Evolutionary conservation across 495 filamentous ascomycete genomes (phyloP).

Genomic region (Xylaria scruposa): DNA sequence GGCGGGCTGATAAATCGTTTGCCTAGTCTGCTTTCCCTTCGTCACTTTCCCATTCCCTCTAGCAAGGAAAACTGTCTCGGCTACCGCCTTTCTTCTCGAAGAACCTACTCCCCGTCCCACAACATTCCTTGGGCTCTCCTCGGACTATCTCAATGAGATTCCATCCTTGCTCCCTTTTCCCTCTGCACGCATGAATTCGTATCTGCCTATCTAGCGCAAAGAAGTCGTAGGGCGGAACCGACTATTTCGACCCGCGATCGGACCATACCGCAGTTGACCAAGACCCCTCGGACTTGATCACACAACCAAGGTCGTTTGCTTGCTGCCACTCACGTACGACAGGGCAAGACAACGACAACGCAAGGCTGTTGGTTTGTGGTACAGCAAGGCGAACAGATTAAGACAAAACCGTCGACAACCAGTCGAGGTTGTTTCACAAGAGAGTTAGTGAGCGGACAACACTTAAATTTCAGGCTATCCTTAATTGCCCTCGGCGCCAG

Average conservation of each 20-base stretch:
- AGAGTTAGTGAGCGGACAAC: neutral
- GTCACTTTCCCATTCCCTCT: conserved; percentile 19
- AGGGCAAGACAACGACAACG: conserved; percentile 8
- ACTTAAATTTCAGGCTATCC: neutral
- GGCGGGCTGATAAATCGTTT: conserved; percentile 30
- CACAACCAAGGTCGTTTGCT: conserved; percentile 16
- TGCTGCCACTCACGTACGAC: neutral
- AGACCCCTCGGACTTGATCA: neutral
- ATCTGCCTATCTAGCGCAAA: conserved; percentile 14
- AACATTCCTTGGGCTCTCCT: neutral
- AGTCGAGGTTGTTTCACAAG: conserved; percentile 20
- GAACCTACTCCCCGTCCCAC: conserved; percentile 3
- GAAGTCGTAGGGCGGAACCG: conserved; percentile 4
- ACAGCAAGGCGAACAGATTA: conserved; percentile 14
- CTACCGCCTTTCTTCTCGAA: conserved; percentile 10
- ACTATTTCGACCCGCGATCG: conserved; percentile 7
- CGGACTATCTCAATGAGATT: neutral
- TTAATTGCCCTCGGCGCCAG: conserved; percentile 1
- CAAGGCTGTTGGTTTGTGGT: conserved; percentile 23
- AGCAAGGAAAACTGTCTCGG: neutral
- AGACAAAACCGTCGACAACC: neutral
- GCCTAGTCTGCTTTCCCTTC: conserved; percentile 14
- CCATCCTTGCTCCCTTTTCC: neutral
- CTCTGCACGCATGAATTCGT: conserved; percentile 7
- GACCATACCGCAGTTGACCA: neutral